phyloP scores from a whole-genome alignment of 1,284 basidiomycete species.

The Ceratobasidium sp. region DNA sequence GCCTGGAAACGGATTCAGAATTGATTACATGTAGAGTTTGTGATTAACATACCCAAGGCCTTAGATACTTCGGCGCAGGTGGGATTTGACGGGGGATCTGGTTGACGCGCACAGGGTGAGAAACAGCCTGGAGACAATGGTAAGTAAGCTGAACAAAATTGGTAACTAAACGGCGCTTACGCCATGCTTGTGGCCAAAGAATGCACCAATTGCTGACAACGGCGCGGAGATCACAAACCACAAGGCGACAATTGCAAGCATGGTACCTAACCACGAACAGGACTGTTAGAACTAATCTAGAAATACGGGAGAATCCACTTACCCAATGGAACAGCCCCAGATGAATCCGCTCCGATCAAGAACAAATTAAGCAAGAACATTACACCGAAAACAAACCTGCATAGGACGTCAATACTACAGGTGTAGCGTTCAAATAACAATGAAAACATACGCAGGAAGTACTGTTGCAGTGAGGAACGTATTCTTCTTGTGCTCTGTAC shows the following conservation, averaged over 20 bases:
- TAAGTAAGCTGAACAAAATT: slow-evolving; percentile 1
- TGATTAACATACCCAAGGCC: slow-evolving; percentile 68
- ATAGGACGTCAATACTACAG: slow-evolving; percentile 42
- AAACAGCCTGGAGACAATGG: slow-evolving; percentile 63
- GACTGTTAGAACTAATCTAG: slow-evolving; percentile 6
- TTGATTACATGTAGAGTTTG: slow-evolving; percentile 28
- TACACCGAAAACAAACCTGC: slow-evolving; percentile 78
- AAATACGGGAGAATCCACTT: slow-evolving; percentile 47
- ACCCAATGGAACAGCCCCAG: slow-evolving; percentile 96
- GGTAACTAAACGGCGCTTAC: slow-evolving; percentile 61
- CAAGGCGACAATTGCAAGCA: slow-evolving; percentile 88
- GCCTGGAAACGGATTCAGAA: slow-evolving; percentile 58
- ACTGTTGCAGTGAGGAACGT: slow-evolving; percentile 88
- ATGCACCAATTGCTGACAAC: slow-evolving; percentile 59
- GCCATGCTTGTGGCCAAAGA: slow-evolving; percentile 86
- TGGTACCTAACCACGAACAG: slow-evolving; percentile 67
- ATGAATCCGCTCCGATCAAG: slow-evolving; percentile 85
- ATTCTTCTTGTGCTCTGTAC: slow-evolving; percentile 81
- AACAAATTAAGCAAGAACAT: slow-evolving; percentile 90
- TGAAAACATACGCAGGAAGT: slow-evolving; percentile 78
- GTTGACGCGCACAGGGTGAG: slow-evolving; percentile 88
- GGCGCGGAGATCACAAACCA: slow-evolving; percentile 98
- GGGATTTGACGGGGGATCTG: slow-evolving; percentile 94
- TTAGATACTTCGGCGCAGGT: slow-evolving; percentile 83
- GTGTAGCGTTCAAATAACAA: slow-evolving; percentile 20